Base-by-base conservation (phyloP, 1,284 basidiomycete genomes). In the Ustilago shanxiensis region DNA sequence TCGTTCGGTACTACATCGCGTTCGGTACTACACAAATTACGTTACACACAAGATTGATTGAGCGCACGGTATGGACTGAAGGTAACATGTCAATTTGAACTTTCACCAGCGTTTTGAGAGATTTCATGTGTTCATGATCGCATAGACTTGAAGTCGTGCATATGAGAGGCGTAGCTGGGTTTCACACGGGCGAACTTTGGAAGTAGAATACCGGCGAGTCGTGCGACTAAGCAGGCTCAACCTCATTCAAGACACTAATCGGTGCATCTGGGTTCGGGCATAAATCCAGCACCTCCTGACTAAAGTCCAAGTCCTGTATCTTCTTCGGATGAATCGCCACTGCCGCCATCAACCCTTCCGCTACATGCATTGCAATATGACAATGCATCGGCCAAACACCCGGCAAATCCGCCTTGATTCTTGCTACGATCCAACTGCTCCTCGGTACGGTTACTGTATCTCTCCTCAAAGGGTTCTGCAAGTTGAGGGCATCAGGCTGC, bases 401-500 rank as follows among this genome's bases (percentile, higher is more conserved):
- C 0, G 79, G 78, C 47, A 77, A 39, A 66, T 81, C 69, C 2
- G 79, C 45, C 14, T 53, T 44, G 41, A 81, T 59, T 13, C 86
- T 75, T 0, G 86, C 37, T 35, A 87, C 75, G 4, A 79, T 79
- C 61, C 77, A 50, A 49, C 66, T 56, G 37, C 45, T 37, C 20
- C 78, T 77, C 4, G 77, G 60, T 9, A 88, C 79, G n/a, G 80
- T 68, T 26, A 87, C 56, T n/a, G 83, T 85, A 61, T 88, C 87
- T 35, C 87, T 77, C 20, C 87, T 81, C 16, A 87, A 63, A 8
- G 87, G 87, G 60, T 87, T 87, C 11, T 41, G 65, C 8, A 82
- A 70, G 54, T 86, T 84, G 35, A 85, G 13, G 2, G 44, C 20
- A 65, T n/a, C 18, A 18, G 50, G 26, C 45, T 68, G 53, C 18